Evolutionary conservation across 2,329 filamentous ascomycete species (phyloP), one percentile per base, ranked within the genome.

Genomic region (Periconia macrospinosa): DNA sequence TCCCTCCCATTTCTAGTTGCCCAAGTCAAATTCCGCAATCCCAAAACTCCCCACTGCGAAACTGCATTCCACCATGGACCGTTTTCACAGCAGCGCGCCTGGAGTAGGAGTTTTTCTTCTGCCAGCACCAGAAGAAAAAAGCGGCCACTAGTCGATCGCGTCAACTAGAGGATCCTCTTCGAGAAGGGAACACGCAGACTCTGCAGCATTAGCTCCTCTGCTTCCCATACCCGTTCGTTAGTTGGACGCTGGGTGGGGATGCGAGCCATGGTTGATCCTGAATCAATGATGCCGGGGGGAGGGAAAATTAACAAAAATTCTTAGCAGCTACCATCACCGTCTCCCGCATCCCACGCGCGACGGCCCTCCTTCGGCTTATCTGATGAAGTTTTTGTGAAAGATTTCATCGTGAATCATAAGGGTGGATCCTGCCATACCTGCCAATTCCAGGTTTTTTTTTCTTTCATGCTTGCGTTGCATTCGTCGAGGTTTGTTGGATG

Each of bases 151-250:
- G 53, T 35, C 50, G 46, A 60, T 60, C 41, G 47, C 33, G 19
- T 45, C 45, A 47, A 35, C 47, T 45, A 49, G 43, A 45, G 18
- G 20, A 40, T 54, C 58, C 59, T 20, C 37, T 59, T 61, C 44
- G 46, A 62, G 68, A 42, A 67, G 62, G 20, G 43, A 46, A 53
- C 43, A 50, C 49, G 57, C 65, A 68, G 35, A 43, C 50, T 49
- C 50, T 63, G 61, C 63, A 65, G 60, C 30, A 47, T 30, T 14
- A 42, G 15, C 47, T 19, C 30, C 3, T 19, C 14, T 14, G 18
- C 41, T n/a, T 27, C 23, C 23, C 23, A 27, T 27, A 27, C 23
- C 23, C 23, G 23, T 27, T 5, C 23, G 5, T 27, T 27, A 27
- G 5, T 27, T 27, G 23, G 23, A 27, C 8, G 23, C 8, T 27